A percentile compares a stretch with the other conserved stretches of the same genome.
These are phyloP conservation scores for Heritiera fomes DNA, from an alignment of 345 rosid species.

Conservation along the genomic window DNA sequence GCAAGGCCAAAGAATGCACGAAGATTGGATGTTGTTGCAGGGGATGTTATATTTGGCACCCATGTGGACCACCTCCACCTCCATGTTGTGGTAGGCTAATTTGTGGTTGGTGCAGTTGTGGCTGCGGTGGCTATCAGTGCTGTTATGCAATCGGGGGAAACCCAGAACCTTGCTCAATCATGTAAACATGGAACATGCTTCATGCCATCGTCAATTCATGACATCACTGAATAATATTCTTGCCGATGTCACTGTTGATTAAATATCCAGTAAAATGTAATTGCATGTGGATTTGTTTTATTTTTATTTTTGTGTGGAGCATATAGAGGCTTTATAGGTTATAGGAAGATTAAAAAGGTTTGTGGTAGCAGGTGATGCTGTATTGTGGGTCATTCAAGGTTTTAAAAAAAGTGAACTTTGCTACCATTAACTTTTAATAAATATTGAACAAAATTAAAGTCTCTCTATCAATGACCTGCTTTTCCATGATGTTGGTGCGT, in stretches of 20 bases:
- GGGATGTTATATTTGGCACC: too few species aligned
- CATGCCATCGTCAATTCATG: neutral
- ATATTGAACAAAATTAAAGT: too few species aligned
- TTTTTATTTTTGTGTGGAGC: neutral
- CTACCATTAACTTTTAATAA: neutral
- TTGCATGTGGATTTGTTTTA: neutral
- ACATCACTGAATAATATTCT: neutral
- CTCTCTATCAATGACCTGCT: neutral
- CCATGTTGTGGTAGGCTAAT: constrained; percentile 33
- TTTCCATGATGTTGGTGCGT: neutral
- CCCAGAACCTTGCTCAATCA: constrained; percentile 48
- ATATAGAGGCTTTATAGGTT: neutral
- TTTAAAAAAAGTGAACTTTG: neutral
- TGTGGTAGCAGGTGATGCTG: too few species aligned
- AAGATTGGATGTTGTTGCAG: too few species aligned
- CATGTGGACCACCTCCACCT: neutral
- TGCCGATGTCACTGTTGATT: neutral
- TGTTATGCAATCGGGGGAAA: constrained; percentile 43
- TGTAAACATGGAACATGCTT: constrained; percentile 28
- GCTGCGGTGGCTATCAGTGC: constrained; percentile 36
- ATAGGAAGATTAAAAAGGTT: neutral
- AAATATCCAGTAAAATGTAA: neutral
- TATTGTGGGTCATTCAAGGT: neutral
- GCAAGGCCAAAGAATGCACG: too few species aligned
- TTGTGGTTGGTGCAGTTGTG: constrained; percentile 41